These are phyloP conservation scores for Fusarium dlaminii DNA, from an alignment of 2,329 filamentous ascomycete species.

Conservation along the genomic window DNA sequence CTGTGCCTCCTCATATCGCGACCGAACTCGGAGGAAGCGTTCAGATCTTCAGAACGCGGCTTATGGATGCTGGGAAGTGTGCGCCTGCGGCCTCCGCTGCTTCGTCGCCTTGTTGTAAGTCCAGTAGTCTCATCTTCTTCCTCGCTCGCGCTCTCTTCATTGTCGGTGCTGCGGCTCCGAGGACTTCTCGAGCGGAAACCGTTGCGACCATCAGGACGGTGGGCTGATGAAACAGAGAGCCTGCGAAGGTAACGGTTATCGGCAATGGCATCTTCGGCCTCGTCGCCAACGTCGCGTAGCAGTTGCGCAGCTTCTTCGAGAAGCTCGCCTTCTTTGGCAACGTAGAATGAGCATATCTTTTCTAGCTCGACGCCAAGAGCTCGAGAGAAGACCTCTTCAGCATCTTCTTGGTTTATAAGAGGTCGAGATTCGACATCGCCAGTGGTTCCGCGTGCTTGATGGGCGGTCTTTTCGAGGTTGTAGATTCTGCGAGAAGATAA, in stretches of 20 bases:
- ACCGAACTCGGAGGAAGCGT: constrained; percentile 67
- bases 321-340: constrained; percentile 88
- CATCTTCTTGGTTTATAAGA: constrained; percentile 77
- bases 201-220: constrained; percentile 19
- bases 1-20: constrained; percentile 67
- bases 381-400: constrained; percentile 82
- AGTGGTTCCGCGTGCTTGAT: constrained; percentile 62
- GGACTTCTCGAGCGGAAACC: constrained; percentile 47
- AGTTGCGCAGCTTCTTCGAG: constrained; percentile 81
- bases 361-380: constrained; percentile 90
- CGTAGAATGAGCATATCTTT: constrained; percentile 92
- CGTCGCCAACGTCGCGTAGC: constrained; percentile 77
- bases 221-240: constrained; percentile 41
- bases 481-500: constrained; percentile 77
- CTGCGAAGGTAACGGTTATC: constrained; percentile 50
- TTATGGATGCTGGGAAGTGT: constrained; percentile 50
- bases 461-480: constrained; percentile 85
- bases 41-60: constrained; percentile 62
- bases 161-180: constrained; percentile 59
- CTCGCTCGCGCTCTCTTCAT: constrained; percentile 73
- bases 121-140: constrained; percentile 69
- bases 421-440: constrained; percentile 86
- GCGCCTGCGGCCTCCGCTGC: constrained; percentile 52
- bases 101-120: constrained; percentile 58
- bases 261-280: constrained; percentile 65